Evolutionary conservation across 257 asterid species (phyloP).

Genomic region (Plantago ovata): DNA sequence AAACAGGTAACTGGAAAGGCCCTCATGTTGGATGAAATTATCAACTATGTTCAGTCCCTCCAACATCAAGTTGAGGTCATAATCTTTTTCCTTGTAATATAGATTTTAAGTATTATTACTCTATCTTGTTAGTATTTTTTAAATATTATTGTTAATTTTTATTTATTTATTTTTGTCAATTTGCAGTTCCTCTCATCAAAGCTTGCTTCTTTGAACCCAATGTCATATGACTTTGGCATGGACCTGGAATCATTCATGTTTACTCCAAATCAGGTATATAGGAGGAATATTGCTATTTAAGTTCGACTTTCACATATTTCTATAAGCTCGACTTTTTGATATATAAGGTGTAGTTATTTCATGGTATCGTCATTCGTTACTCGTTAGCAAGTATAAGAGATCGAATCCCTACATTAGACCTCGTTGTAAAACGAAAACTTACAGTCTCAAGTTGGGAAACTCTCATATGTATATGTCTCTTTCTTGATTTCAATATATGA

Average conservation of each 20-base stretch:
- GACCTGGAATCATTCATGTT: slow-evolving; percentile 64
- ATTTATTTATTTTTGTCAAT: not conserved
- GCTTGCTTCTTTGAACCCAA: slow-evolving; percentile 77
- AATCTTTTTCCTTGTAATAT: slow-evolving; percentile 2
- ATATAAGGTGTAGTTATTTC: no score
- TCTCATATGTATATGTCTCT: no score
- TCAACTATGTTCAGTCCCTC: slow-evolving; percentile 84
- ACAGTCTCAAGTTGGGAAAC: no score
- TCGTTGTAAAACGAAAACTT: no score
- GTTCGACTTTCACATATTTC: no score
- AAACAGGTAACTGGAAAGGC: slow-evolving; percentile 93
- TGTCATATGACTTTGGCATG: slow-evolving; percentile 63
- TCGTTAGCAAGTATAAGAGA: no score
- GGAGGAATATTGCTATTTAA: no score
- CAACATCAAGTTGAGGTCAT: slow-evolving; percentile 90
- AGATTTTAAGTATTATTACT: no score
- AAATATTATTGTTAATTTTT: not conserved
- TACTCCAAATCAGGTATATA: slow-evolving; percentile 66
- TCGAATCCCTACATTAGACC: no score
- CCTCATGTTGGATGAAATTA: slow-evolving; percentile 94
- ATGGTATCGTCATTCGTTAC: no score
- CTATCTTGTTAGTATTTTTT: not conserved
- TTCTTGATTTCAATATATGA: no score
- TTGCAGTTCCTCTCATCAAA: slow-evolving; percentile 84
- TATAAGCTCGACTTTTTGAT: no score